Conservation (phyloP, 2,329 filamentous ascomycete genomes). For the Fusarium miscanthi region DNA sequence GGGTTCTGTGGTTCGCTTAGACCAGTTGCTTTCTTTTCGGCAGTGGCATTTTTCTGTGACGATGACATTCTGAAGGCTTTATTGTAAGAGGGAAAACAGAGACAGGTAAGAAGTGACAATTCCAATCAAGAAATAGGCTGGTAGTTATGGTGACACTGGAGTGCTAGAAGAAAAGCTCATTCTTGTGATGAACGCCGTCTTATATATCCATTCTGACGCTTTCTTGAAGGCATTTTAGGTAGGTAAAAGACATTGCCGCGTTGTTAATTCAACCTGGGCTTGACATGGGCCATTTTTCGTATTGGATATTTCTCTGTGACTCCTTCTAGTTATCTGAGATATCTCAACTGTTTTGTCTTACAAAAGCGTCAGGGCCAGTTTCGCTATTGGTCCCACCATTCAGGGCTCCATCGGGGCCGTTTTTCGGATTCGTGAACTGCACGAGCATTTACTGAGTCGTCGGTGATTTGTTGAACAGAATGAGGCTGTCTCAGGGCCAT, state of each 20-base stretch:
- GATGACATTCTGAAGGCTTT: neutral
- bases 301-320: neutral
- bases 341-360: rapidly evolving
- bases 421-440: neutral
- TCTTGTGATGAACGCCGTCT: neutral
- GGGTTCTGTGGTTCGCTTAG: rapidly evolving
- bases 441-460: rapidly evolving
- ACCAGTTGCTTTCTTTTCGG: rapidly evolving
- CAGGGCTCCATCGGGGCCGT: neutral
- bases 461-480: rapidly evolving
- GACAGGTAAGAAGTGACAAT: rapidly evolving
- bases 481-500: neutral
- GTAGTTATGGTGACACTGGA: rapidly evolving
- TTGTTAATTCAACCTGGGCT: neutral
- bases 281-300: neutral
- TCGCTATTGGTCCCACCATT: neutral
- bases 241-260: neutral
- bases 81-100: rapidly evolving
- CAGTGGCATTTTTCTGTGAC: rapidly evolving
- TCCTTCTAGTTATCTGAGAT: neutral
- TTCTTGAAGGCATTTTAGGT: neutral
- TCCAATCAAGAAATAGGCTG: rapidly evolving
- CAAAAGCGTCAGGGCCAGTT: neutral
- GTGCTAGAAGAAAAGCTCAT: rapidly evolving
- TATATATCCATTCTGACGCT: neutral